Conservation (phyloP, 2,329 filamentous ascomycete genomes). For the Monosporascus sp. region DNA sequence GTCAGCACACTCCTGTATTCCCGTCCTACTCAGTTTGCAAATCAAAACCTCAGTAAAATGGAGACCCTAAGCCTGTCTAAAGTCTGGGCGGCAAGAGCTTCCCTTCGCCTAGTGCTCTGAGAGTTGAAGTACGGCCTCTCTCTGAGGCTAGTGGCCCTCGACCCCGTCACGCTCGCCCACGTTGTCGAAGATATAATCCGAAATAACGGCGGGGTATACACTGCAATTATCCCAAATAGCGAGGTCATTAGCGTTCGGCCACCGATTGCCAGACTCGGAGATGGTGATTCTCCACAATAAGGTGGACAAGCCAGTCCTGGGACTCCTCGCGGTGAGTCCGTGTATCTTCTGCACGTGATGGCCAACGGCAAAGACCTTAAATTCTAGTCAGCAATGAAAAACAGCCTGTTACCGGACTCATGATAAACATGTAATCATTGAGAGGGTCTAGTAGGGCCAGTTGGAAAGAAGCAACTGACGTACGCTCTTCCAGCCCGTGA, state of each 20-base stretch:
- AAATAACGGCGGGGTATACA: slow-evolving; percentile 48
- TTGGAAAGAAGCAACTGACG: slow-evolving; percentile 26
- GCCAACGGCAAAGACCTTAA: slow-evolving; percentile 20
- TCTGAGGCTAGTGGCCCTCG: slow-evolving; percentile 43
- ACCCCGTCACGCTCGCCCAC: slow-evolving; percentile 39
- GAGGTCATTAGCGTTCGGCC: slow-evolving; percentile 28
- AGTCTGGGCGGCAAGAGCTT: slow-evolving; percentile 27
- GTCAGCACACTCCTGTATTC: too few species aligned
- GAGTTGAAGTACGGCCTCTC: slow-evolving; percentile 47
- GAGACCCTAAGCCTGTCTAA: too few species aligned
- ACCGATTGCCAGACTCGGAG: slow-evolving; percentile 26
- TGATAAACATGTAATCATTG: not conserved
- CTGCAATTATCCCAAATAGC: slow-evolving; percentile 55
- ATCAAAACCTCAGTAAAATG: too few species aligned
- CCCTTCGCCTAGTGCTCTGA: slow-evolving; percentile 35
- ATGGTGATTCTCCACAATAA: slow-evolving; percentile 24
- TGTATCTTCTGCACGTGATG: slow-evolving; percentile 20
- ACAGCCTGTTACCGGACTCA: too few species aligned
- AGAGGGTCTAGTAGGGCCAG: not conserved
- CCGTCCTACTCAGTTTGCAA: too few species aligned
- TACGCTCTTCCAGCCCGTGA: slow-evolving; percentile 55
- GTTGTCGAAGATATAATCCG: slow-evolving; percentile 38
- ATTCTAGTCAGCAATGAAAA: not conserved
- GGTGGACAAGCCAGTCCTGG: slow-evolving; percentile 20
- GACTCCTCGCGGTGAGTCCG: slow-evolving; percentile 18